Conservation (phyloP, 192 early-diverging fungal species). For the Piromyces finnis region DNA sequence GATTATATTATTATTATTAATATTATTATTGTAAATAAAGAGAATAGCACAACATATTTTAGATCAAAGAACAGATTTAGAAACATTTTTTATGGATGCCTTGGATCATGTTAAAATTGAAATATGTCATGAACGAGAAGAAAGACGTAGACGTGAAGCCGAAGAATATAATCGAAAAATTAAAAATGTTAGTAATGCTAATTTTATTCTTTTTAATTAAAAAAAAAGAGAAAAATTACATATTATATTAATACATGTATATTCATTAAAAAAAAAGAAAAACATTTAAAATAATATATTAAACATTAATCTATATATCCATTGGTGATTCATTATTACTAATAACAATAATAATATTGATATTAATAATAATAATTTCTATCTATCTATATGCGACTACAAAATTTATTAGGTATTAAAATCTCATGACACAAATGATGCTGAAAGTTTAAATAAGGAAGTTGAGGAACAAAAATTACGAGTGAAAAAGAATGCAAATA, state of each 20-base stretch:
- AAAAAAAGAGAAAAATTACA: background rate
- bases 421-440: background rate
- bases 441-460: background rate
- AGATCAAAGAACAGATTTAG: constrained; percentile 38
- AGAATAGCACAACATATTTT: constrained; percentile 38
- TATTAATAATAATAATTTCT: no score
- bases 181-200: constrained; percentile 16
- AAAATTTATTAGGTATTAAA: background rate
- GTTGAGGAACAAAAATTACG: background rate
- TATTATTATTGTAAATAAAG: constrained; percentile 5
- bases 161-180: constrained; percentile 23
- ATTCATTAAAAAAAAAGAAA: no score
- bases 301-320: no score
- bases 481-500: background rate
- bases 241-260: no score
- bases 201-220: no score
- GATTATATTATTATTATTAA: background rate
- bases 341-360: no score
- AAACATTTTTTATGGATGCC: constrained; percentile 42
- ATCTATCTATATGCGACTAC: no score
- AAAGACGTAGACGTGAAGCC: constrained; percentile 2
- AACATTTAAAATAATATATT: no score
- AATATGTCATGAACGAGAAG: constrained; percentile 10
- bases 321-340: no score
- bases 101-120: constrained; percentile 26